Base-by-base conservation (phyloP, 164 flowering plant genomes). In the Vitis cinerea region DNA sequence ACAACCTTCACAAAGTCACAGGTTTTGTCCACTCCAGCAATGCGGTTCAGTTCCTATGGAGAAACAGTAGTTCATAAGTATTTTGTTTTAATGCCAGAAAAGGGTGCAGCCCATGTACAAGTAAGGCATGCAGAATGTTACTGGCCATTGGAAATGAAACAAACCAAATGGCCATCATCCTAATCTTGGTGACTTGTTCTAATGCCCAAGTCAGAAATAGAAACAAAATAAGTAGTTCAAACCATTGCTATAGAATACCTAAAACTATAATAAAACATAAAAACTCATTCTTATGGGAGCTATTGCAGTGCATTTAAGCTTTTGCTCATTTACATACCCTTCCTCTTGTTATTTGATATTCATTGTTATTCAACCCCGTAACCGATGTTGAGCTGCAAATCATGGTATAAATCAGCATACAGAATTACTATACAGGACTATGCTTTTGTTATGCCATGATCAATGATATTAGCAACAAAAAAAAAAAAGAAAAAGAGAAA, bases 341-440 rank as follows among this genome's bases (percentile, higher is more conserved):
- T 75, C 97, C 99, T 77, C 99, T 89, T 70, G 97, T 48, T 72
- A 93, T 96, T 82, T 96, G 99, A 78, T 92, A 96, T 68, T 92
- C 98, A 74, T 90, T 96, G 84, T 93, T 96, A 88, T 96, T 96
- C 83, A 96, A 81, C 63, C 99, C 98, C 1, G 95, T 96, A 67
- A 96, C 71, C 50, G 86, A 90, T 72, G 98, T 80, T 19, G 81
- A 84, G 83, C 99, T 93, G 93, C 86, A 76, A 66, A 17, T 30
- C 19, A 60, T 16, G 31, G 12, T 19, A 27, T 8, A 15, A 10
- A 56, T 31, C 70, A 67, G 52, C 47, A 3, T 50, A 19, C 55
- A 47, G 7, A 49, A 37, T 15, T 10, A 10, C 27, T 6, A 49
- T 1, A 23, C 12, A 17, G 1, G 10, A 66, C 5, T 31, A 1